These are phyloP conservation scores for Micromonas pusilla DNA, from an alignment of 139 green algal genomes.

Conservation along the genomic window DNA sequence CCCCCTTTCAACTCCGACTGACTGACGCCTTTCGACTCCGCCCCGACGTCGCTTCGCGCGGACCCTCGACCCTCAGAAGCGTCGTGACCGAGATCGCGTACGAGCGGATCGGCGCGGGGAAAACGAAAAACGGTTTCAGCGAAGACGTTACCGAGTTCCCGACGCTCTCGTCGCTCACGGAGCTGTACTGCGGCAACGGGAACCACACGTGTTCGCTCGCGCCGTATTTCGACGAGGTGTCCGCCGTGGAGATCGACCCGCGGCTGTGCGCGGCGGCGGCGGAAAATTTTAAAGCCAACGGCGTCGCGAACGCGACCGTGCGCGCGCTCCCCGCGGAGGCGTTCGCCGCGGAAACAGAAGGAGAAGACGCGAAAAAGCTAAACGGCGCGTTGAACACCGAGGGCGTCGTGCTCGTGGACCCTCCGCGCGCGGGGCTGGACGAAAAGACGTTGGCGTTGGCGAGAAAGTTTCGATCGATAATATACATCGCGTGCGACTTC, in stretches of 20 bases:
- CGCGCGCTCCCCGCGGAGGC: not conserved
- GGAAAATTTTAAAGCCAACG: constrained; percentile 25
- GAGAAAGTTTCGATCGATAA: constrained; percentile 12
- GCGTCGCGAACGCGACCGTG: not conserved
- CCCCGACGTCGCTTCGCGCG: too few species aligned
- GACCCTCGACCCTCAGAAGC: not conserved
- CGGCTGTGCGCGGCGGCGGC: constrained; percentile 8
- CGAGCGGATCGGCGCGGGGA: not conserved
- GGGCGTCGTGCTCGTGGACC: constrained; percentile 23
- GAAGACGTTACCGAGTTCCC: not conserved
- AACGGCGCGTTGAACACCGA: not conserved
- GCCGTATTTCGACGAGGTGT: constrained; percentile 9
- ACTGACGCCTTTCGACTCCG: too few species aligned
- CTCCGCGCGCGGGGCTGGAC: constrained; percentile 30
- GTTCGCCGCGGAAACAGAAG: not conserved
- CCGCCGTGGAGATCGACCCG: constrained; percentile 19
- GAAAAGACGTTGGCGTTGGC: constrained; percentile 20
- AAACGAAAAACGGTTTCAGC: not conserved
- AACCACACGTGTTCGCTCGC: constrained; percentile 26
- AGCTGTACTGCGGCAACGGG: constrained; percentile 33
- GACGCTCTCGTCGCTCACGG: not conserved
- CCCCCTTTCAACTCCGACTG: too few species aligned
- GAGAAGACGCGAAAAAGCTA: not conserved
- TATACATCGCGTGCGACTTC: constrained; percentile 28
- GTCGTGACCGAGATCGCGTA: not conserved